phyloP scores from a whole-genome alignment of 2,329 filamentous ascomycete genomes.

The Diatrype stigma region DNA sequence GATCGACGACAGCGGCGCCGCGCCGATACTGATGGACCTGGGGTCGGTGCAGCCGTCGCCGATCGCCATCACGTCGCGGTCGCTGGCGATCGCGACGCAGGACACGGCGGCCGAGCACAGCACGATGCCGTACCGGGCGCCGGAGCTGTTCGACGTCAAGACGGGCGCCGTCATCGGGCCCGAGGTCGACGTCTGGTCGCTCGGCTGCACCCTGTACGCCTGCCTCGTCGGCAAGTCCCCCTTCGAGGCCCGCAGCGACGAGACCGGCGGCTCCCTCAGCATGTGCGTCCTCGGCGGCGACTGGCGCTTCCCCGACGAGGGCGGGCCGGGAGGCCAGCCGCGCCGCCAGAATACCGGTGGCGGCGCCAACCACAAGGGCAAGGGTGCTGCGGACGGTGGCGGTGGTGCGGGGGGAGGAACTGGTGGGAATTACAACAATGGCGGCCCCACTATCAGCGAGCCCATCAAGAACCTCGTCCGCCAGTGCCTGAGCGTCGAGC shows the following conservation, averaged over 20 bases:
- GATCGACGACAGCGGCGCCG: conserved; percentile 86
- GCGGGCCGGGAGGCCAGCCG: conserved; percentile 63
- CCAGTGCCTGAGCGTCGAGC: conserved; percentile 81
- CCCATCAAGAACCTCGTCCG: conserved; percentile 83
- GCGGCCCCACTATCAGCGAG: conserved; percentile 71
- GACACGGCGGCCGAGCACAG: conserved; percentile 94
- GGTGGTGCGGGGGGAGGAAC: not conserved
- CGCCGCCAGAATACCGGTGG: conserved; percentile 27
- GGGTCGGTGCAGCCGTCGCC: conserved; percentile 86
- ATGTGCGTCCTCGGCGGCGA: conserved; percentile 91
- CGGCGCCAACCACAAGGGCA: conserved; percentile 33
- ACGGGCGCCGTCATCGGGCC: conserved; percentile 89
- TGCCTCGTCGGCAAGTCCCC: conserved; percentile 95
- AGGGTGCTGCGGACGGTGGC: conserved; percentile 21
- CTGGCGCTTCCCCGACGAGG: conserved; percentile 94
- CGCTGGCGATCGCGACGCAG: conserved; percentile 85
- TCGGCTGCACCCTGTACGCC: conserved; percentile 96
- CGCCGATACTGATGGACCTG: conserved; percentile 94
- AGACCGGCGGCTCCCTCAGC: conserved; percentile 89
- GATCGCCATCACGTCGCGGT: conserved; percentile 83
- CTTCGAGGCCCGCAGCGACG: conserved; percentile 92
- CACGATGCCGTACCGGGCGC: conserved; percentile 97
- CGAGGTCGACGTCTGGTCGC: conserved; percentile 96
- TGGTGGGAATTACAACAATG: conserved; percentile 30
- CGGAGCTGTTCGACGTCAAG: conserved; percentile 96